Base-by-base conservation (phyloP, 75 land plant genomes). In the Pseudotsuga menziesii region DNA sequence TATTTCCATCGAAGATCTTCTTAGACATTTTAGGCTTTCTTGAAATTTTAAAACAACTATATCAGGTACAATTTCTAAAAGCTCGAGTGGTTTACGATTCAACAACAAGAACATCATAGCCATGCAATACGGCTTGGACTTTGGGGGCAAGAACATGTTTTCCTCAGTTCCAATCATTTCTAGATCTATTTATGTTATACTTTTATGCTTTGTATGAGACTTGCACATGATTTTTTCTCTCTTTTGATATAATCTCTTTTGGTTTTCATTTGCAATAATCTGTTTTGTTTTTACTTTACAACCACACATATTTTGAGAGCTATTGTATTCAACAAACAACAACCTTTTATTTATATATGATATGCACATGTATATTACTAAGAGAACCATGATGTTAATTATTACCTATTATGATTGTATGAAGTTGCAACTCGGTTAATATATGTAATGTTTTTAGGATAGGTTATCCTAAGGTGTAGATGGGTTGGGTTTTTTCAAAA, bases 101-200 rank as follows among this genome's bases (percentile, higher is more conserved):
- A 61, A 97, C 99, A 59, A 96, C 99, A 64, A 97, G 99, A 82
- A 97, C 99, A 64, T 96, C 99, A 62, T 97, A 96, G 60, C 99
- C 99, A 22, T 90, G 99, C 14, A 96, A 96, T 73, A 74, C 88
- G 99, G 29, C 90, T 96, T 74, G 99, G 99, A 63, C 94, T 96
- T 78, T 96, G 99, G 99, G 99, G 99, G 56, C 62, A 66, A 95
- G 97, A 79, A 92, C 99, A 73, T 88, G 85, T 85, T 96, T 96
- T 77, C 57, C 85, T 19, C 72, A 90, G 19, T 96, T 96, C 67
- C 87, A 80, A 19, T 82, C 85, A 14, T 94, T 96, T 77, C 77
- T 96, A 75, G 99, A 97, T 96, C 15, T 52, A 83, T 54, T 22
- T 73, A 20, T 69, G n/a, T 14, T 59, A 1, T 15, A 19, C 2